These are phyloP conservation scores for Gentiana dahurica DNA, from an alignment of 257 asterid species.

Conservation along the genomic window DNA sequence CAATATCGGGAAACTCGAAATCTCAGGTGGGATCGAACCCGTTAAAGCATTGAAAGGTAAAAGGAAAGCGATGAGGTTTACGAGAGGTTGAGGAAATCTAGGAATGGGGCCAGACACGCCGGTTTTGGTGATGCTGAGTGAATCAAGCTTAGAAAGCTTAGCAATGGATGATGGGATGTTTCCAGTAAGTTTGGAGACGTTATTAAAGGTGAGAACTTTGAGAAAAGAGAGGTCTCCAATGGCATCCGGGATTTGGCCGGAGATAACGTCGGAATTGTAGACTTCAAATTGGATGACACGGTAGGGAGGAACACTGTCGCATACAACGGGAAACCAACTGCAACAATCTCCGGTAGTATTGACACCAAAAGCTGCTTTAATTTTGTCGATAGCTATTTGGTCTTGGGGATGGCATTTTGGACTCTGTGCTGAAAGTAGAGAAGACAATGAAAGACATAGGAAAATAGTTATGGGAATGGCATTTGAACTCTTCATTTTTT, in stretches of 20 bases:
- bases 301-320: constrained; percentile 34
- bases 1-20: no score
- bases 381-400: constrained; percentile 36
- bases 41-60: no score
- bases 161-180: constrained; percentile 30
- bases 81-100: constrained; percentile 22
- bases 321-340: constrained; percentile 27
- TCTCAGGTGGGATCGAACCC: no score
- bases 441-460: constrained; percentile 11
- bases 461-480: background rate
- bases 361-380: constrained; percentile 45
- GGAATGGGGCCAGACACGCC: constrained; percentile 27
- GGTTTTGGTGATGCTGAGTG: constrained; percentile 9
- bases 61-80: constrained; percentile 1
- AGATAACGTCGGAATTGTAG: constrained; percentile 16
- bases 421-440: background rate
- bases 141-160: constrained; percentile 24
- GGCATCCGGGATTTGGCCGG: constrained; percentile 40
- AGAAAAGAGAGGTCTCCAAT: constrained; percentile 38
- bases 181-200: constrained; percentile 34
- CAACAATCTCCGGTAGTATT: constrained; percentile 46
- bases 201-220: constrained; percentile 13
- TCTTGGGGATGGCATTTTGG: constrained; percentile 45
- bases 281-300: constrained; percentile 26
- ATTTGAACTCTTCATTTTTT: no score